Evolutionary conservation across 2,329 filamentous ascomycete genomes (phyloP), one percentile per base, ranked within the genome.

Genomic region (Pseudohalonectria lignicola): DNA sequence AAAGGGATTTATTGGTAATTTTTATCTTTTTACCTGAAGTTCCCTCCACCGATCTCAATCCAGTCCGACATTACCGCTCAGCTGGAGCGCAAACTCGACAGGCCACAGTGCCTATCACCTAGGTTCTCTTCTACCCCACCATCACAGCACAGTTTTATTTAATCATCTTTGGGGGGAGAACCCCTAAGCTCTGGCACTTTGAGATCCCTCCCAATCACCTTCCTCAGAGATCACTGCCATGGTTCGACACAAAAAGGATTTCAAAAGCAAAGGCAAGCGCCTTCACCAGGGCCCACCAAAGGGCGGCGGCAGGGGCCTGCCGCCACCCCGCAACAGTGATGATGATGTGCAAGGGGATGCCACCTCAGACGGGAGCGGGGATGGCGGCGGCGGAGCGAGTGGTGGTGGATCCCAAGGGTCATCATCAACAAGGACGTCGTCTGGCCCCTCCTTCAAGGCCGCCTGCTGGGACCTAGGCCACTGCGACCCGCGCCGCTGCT

Each of bases 381-480:
- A 44, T 19, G 45, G 51, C 47, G 41, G 56, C 44, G 53, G 52
- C 39, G 47, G n/a, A n/a, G n/a, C n/a, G n/a, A n/a, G n/a, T n/a
- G n/a, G n/a, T n/a, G n/a, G n/a, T n/a, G n/a, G n/a, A n/a, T n/a
- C n/a, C n/a, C n/a, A n/a, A n/a, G n/a, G n/a, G 43, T 57, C n/a
- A n/a, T n/a, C n/a, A n/a, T n/a, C n/a, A n/a, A n/a, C n/a, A n/a
- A n/a, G n/a, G n/a, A n/a, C 51, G 39, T 26, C 30, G 18, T 32
- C n/a, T 25, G 34, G 43, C 52, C 35, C 73, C 51, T 53, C 64
- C 17, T 95, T 88, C 73, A 94, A 93, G 63, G 90, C 92, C 35
- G 92, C 90, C 42, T 95, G 90, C 59, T 98, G 92, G 92, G 92
- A 98, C 54, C 71, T 98, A 25, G 90, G 88, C 44, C 92, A 98